Base-by-base conservation (phyloP, 352 stramenopile genomes). In the Globisporangium radiosum region DNA sequence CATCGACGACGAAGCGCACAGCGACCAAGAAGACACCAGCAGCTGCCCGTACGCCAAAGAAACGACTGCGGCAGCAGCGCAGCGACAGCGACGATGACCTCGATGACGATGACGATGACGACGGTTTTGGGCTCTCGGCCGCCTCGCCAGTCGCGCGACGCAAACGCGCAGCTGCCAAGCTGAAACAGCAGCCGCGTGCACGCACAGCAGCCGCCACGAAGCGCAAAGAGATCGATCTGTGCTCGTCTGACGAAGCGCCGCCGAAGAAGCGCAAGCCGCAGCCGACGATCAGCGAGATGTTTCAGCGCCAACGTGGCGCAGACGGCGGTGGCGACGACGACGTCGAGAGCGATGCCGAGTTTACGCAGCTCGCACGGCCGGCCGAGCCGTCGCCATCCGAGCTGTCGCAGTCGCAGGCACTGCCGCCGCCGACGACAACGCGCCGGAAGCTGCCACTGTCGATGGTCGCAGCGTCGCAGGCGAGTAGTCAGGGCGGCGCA, bases 391-490 rank as follows among this genome's bases (percentile, higher is more conserved):
- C 75, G n/a, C 66, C 79, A 49, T 76, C 68, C 19, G 71, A 85
- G 49, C 59, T 64, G 50, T 68, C 60, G 3, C 65, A 68, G 65
- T 57, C 65, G 47, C 62, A 62, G 9, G 39, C 50, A 37, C 67
- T 70, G 3, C 67, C 76, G 62, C 56, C 57, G 11, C 44, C 13
- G 0, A 33, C 25, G 7, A 38, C 19, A 13, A 83, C 81, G 49
- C 74, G 82, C 5, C 77, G 81, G 52, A 92, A 87, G 56, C 58
- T 92, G 42, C 81, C 81, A 37, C 47, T 92, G 65, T 92, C 81
- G 11, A 89, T 90, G 81, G 50, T 81, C 0, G 60, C 73, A 48
- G 63, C 69, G 7, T 91, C 81, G 7, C 81, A 89, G 57, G 72
- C 70, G 38, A 71, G 54, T 54, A 57, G 59, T 42, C 47, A 54